Evolutionary conservation across 352 stramenopile species (phyloP), one percentile per base, ranked within the genome.

Genomic region (Globisporangium splendens): DNA sequence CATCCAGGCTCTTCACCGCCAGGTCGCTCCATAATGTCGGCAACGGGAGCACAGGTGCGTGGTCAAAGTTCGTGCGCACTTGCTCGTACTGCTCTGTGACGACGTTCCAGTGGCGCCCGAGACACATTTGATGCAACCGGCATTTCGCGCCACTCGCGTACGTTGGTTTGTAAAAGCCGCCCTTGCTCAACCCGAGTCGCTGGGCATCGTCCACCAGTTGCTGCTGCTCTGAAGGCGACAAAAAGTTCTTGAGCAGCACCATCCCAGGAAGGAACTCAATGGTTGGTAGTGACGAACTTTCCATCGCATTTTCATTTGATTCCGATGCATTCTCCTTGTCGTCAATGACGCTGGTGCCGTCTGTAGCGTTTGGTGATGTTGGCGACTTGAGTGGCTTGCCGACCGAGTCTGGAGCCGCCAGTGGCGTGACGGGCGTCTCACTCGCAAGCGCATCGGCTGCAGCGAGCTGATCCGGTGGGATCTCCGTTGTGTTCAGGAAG

Each of bases 91-190:
- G 65, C 50, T 90, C 79, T n/a, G 76, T 75, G 21, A 83, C 63
- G 31, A 88, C 76, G 56, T 90, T 88, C 80, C 80, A 90, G 64
- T 87, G 78, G 33, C 70, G 68, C 15, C 80, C 80, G 20, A 88
- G 63, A 46, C 80, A 90, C 77, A 88, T 90, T 52, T 88, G 78
- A 44, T 88, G 80, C 72, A 88, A 65, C 18, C 79, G 75, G 57
- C 78, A 88, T 67, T 86, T 86, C 63, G 77, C 78, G 31, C 80
- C 80, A 46, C 79, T 88, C 20, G 77, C 78, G 56, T 88, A 90
- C 52, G 74, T 83, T 10, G 80, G 80, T 46, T 77, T 81, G 60
- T 88, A 90, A 57, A 88, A 88, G 1, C 76, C 78, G 8, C 78
- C 76, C 33, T 50, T 14, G 10, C 56, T 60, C 31, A 85, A 20